Evolutionary conservation across 2,329 filamentous ascomycete genomes (phyloP).

Genomic region (Cercospora sp.): DNA sequence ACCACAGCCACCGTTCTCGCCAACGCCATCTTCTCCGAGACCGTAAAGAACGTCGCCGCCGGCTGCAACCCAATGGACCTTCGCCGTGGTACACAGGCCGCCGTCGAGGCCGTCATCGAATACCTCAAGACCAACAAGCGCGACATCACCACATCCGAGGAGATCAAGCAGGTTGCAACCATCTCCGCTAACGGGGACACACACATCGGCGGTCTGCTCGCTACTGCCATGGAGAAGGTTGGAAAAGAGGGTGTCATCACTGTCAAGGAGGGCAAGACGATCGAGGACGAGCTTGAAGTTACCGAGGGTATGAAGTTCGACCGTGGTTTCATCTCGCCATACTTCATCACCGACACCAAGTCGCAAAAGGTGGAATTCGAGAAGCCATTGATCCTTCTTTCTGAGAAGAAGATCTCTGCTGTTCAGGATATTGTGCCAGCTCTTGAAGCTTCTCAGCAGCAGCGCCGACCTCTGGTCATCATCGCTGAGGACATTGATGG

Average conservation of each 20-base stretch:
- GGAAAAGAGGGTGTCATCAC: slow-evolving; percentile 99
- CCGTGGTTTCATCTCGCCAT: slow-evolving; percentile 95
- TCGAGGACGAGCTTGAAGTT: slow-evolving; percentile 95
- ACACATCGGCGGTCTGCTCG: slow-evolving; percentile 93
- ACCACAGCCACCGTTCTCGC: slow-evolving; percentile 97
- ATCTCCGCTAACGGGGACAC: slow-evolving; percentile 97
- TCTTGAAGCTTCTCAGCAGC: slow-evolving; percentile 93
- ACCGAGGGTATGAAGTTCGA: slow-evolving; percentile 99
- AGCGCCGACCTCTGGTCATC: slow-evolving; percentile 93
- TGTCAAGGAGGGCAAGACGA: slow-evolving; percentile 99
- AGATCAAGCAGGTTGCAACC: slow-evolving; percentile 97
- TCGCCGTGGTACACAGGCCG: slow-evolving; percentile 92
- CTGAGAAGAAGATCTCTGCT: slow-evolving; percentile 99
- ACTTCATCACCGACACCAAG: slow-evolving; percentile 99
- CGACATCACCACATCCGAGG: slow-evolving; percentile 94
- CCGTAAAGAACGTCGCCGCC: slow-evolving; percentile 98
- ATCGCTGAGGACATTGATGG: slow-evolving; percentile 99
- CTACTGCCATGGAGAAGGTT: slow-evolving; percentile 99
- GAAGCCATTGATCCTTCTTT: slow-evolving; percentile 97
- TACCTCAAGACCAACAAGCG: slow-evolving; percentile 95
- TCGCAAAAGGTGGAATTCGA: slow-evolving; percentile 99
- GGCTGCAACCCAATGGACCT: slow-evolving; percentile 99
- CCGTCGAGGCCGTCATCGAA: slow-evolving; percentile 90
- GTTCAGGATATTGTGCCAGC: slow-evolving; percentile 99
- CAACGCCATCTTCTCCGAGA: slow-evolving; percentile 98